Conservation (phyloP, 78 protist genomes). For the Goniomonas avonlea region DNA sequence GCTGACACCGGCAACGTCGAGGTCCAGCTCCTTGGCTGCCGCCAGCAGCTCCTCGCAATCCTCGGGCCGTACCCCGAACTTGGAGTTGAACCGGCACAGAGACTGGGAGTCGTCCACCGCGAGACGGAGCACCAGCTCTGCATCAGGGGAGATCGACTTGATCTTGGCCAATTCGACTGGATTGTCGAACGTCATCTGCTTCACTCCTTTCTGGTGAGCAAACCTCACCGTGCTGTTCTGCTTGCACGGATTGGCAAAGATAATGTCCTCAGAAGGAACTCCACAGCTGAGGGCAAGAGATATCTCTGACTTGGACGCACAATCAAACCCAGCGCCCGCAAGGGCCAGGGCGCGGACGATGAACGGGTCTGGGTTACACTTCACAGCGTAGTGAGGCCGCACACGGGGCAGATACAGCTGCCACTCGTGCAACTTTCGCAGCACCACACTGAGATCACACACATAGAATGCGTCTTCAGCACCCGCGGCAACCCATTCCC, state of each 20-base stretch:
- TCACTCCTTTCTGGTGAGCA: slow-evolving; percentile 6
- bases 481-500: too few relatives aligned
- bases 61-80: slow-evolving; percentile 32
- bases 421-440: background rate
- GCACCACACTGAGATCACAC: slow-evolving; percentile 16
- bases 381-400: slow-evolving; percentile 44
- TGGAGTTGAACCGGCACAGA: slow-evolving; percentile 20
- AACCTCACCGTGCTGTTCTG: background rate
- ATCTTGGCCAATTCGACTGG: slow-evolving; percentile 47
- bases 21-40: background rate
- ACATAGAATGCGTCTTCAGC: slow-evolving; percentile 4
- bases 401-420: slow-evolving; percentile 9
- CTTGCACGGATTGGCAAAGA: slow-evolving; percentile 57
- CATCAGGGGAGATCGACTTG: background rate
- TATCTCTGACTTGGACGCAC: slow-evolving; percentile 42
- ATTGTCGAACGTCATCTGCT: slow-evolving; percentile 22
- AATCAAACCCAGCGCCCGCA: slow-evolving; percentile 41
- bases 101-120: slow-evolving; percentile 40
- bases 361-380: slow-evolving; percentile 35
- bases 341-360: slow-evolving; percentile 3
- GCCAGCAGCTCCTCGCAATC: slow-evolving; percentile 27
- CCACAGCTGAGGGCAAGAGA: background rate
- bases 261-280: slow-evolving; percentile 10
- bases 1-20: slow-evolving; percentile 32
- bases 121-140: slow-evolving; percentile 31